A percentile compares a stretch with the other conserved stretches of the same genome.
These are phyloP conservation scores for Calonectria pseudoreteaudii DNA, from an alignment of 2,329 filamentous ascomycete genomes.

Conservation along the genomic window DNA sequence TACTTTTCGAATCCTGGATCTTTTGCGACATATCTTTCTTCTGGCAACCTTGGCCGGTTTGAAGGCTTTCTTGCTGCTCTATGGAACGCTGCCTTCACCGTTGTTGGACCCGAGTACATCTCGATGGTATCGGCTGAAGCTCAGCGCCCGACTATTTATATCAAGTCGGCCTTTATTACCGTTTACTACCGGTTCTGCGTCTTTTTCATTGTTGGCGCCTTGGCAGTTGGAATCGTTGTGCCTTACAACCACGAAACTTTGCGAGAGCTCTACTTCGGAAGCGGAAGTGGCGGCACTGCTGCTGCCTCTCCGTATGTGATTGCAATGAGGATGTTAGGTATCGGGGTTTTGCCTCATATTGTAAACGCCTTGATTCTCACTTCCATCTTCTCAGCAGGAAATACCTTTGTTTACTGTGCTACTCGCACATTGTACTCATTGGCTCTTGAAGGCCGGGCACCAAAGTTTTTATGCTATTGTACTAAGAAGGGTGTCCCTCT, in stretches of 20 bases:
- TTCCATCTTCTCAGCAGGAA: conserved; percentile 60
- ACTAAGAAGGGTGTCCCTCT: conserved; percentile 72
- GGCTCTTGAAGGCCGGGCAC: conserved; percentile 62
- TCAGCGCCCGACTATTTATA: conserved; percentile 70
- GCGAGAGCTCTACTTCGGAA: conserved; percentile 58
- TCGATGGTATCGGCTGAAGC: conserved; percentile 77
- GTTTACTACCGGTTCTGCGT: conserved; percentile 78
- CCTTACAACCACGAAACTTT: conserved; percentile 72
- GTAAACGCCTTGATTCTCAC: conserved; percentile 66
- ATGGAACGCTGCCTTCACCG: conserved; percentile 72
- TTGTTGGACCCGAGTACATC: conserved; percentile 76
- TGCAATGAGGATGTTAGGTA: conserved; percentile 67
- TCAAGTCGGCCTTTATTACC: conserved; percentile 78
- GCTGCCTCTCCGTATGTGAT: conserved; percentile 73
- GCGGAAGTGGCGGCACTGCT: conserved; percentile 56
- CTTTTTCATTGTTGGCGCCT: conserved; percentile 77
- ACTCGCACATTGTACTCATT: conserved; percentile 63
- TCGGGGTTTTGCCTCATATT: conserved; percentile 66
- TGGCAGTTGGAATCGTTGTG: conserved; percentile 75
- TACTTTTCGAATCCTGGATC: conserved; percentile 64
- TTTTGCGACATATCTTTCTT: conserved; percentile 66
- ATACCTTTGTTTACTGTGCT: conserved; percentile 64
- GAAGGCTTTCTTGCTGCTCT: conserved; percentile 77
- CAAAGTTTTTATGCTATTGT: conserved; percentile 66
- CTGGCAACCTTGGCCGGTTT: conserved; percentile 73